Conservation (phyloP, 441 rosid genomes). For the Viola pubescens region DNA sequence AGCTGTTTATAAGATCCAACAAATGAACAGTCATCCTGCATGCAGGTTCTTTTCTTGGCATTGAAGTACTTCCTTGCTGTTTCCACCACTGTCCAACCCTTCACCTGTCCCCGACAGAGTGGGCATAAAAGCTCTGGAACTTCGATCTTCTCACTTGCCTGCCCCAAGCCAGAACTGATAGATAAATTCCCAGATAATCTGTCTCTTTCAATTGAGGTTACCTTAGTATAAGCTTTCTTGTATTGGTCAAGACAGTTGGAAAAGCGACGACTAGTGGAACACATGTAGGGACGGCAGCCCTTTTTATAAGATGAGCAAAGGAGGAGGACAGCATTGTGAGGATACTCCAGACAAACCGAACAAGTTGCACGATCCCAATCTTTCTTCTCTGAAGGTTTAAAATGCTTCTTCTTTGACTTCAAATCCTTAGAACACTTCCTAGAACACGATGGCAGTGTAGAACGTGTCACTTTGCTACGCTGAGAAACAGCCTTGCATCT, state of each 20-base stretch:
- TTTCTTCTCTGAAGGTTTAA: constrained; percentile 38
- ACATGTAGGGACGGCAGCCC: constrained; percentile 97
- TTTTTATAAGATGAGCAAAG: constrained; percentile 89
- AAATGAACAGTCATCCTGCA: constrained; percentile 76
- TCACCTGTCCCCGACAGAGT: constrained; percentile 89
- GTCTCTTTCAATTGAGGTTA: constrained; percentile 25
- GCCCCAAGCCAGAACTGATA: constrained; percentile 17
- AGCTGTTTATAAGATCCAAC: constrained; percentile 70
- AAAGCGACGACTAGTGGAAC: constrained; percentile 82
- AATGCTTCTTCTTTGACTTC: constrained; percentile 22
- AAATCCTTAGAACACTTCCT: constrained; percentile 26
- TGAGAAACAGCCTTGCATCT: constrained; percentile 25
- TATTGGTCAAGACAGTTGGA: constrained; percentile 92
- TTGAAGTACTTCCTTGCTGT: constrained; percentile 68
- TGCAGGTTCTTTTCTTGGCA: constrained; percentile 63
- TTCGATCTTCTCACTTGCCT: constrained; percentile 30
- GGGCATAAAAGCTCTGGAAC: constrained; percentile 71
- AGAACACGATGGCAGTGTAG: constrained; percentile 21
- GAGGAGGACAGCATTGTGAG: constrained; percentile 93
- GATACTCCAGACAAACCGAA: constrained; percentile 88
- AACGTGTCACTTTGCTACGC: constrained; percentile 17
- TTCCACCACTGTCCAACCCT: constrained; percentile 94
- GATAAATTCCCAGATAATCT: not conserved
- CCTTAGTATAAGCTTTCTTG: constrained; percentile 69
- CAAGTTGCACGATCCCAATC: constrained; percentile 83